Evolutionary conservation across 345 rosid genomes (phyloP).

Genomic region (Hibiscus tridactylites): DNA sequence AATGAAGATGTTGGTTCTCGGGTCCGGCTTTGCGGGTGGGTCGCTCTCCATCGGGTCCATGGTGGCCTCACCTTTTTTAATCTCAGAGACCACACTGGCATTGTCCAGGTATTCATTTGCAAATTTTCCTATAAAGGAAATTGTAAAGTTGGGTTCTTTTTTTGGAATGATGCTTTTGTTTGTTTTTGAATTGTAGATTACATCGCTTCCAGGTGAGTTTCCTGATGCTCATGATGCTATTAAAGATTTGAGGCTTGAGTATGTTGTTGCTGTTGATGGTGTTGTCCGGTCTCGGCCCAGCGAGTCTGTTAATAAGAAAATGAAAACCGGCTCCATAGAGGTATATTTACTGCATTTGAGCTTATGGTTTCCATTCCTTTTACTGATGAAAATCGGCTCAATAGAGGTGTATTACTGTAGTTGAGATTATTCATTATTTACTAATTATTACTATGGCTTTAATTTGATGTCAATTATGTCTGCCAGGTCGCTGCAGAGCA

Average conservation of each 20-base stretch:
- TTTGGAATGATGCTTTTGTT: neutral
- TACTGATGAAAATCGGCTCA: neutral
- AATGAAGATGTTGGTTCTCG: constrained; percentile 58
- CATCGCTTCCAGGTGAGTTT: constrained; percentile 71
- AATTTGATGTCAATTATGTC: constrained; percentile 3
- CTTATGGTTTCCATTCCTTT: neutral
- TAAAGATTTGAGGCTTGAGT: constrained; percentile 74
- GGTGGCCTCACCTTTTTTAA: constrained; percentile 89
- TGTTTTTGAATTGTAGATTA: constrained; percentile 35
- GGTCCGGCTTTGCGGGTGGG: constrained; percentile 95
- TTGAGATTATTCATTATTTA: neutral
- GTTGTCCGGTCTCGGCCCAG: constrained; percentile 60
- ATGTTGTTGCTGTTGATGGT: constrained; percentile 75
- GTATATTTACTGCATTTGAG: constrained; percentile 20
- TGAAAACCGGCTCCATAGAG: constrained; percentile 81
- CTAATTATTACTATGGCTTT: neutral
- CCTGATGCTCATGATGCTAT: constrained; percentile 69
- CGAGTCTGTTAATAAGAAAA: constrained; percentile 73
- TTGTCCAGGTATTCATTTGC: constrained; percentile 54
- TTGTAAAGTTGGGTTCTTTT: neutral
- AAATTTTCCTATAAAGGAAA: neutral
- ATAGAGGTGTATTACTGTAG: neutral
- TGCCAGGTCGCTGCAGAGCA: constrained; percentile 73
- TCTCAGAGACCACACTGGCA: constrained; percentile 93
- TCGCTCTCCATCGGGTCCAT: constrained; percentile 82